These are phyloP conservation scores for Acarospora socialis DNA, from an alignment of 2,329 filamentous ascomycete genomes.

Conservation along the genomic window DNA sequence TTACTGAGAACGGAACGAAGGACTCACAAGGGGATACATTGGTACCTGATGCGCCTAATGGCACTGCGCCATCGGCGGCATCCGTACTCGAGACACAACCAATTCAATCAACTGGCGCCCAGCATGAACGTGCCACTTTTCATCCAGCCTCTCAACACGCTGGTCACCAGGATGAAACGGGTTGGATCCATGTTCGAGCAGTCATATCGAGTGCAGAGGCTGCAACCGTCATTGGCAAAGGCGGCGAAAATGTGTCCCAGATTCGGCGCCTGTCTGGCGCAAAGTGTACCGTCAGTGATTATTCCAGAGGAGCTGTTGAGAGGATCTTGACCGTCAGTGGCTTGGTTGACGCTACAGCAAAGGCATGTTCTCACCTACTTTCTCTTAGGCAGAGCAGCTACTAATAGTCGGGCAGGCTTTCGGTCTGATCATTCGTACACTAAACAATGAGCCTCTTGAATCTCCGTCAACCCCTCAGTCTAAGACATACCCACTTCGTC, in stretches of 20 bases:
- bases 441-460: conserved; percentile 91
- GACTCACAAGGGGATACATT: conserved; percentile 53
- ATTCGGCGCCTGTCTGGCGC: conserved; percentile 90
- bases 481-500: conserved; percentile 90
- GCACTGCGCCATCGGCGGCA: conserved; percentile 30
- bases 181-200: conserved; percentile 92
- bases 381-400: conserved; percentile 2
- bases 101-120: conserved; percentile 41
- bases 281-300: conserved; percentile 98
- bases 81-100: conserved; percentile 39
- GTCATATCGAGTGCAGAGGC: conserved; percentile 96
- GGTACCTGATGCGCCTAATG: conserved; percentile 48
- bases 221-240: conserved; percentile 95
- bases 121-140: conserved; percentile 35
- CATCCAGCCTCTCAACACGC: conserved; percentile 24
- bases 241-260: conserved; percentile 94
- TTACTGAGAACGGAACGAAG: conserved; percentile 26
- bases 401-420: conserved; percentile 57
- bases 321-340: conserved; percentile 96
- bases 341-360: conserved; percentile 88
- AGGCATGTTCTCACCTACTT: conserved; percentile 43
- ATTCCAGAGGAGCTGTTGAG: conserved; percentile 91
- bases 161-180: conserved; percentile 68
- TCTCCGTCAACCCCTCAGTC: conserved; percentile 81
- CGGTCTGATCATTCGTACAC: conserved; percentile 89